A percentile compares a stretch with the other conserved stretches of the same genome.
phyloP scores from a whole-genome alignment of 78 protist genomes.

The Speleostelium caveatum region DNA sequence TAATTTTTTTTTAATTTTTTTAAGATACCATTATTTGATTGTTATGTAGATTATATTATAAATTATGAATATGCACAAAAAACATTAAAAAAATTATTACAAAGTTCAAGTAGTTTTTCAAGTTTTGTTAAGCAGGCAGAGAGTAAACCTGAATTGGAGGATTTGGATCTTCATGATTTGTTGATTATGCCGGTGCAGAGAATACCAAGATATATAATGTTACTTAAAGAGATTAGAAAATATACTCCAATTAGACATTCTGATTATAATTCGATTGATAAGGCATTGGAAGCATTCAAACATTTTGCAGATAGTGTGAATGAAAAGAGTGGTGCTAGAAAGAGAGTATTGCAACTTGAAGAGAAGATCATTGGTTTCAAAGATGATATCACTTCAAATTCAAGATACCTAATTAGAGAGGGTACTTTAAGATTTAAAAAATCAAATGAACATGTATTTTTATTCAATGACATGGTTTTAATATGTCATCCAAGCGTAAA shows the following conservation, averaged over 20 bases:
- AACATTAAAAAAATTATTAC: conserved; percentile 1
- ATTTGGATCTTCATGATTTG: conserved; percentile 52
- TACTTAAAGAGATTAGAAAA: conserved; percentile 55
- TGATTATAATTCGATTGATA: conserved; percentile 20
- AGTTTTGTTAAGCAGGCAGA: conserved; percentile 45
- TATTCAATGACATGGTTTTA: conserved; percentile 58
- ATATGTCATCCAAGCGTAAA: conserved; percentile 57
- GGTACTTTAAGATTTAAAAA: conserved; percentile 63
- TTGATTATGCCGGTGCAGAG: conserved; percentile 85
- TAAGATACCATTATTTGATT: conserved; percentile 51
- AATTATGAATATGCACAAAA: conserved; percentile 45
- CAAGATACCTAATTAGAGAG: conserved; percentile 44
- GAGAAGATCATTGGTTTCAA: conserved; percentile 56
- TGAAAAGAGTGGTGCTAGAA: conserved; percentile 20
- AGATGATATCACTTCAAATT: conserved; percentile 48
- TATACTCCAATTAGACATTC: conserved; percentile 41
- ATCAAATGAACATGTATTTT: conserved; percentile 36
- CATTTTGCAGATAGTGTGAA: conserved; percentile 58
- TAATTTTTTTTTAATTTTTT: not conserved
- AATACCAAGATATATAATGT: conserved; percentile 80
- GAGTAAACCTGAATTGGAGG: conserved; percentile 29
- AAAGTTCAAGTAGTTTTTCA: conserved; percentile 1
- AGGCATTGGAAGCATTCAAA: conserved; percentile 56
- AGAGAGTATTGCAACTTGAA: conserved; percentile 26
- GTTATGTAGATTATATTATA: conserved; percentile 61